Evolutionary conservation across 2,329 filamentous ascomycete genomes (phyloP).

Genomic region (Davidsoniella neocaledoniae): DNA sequence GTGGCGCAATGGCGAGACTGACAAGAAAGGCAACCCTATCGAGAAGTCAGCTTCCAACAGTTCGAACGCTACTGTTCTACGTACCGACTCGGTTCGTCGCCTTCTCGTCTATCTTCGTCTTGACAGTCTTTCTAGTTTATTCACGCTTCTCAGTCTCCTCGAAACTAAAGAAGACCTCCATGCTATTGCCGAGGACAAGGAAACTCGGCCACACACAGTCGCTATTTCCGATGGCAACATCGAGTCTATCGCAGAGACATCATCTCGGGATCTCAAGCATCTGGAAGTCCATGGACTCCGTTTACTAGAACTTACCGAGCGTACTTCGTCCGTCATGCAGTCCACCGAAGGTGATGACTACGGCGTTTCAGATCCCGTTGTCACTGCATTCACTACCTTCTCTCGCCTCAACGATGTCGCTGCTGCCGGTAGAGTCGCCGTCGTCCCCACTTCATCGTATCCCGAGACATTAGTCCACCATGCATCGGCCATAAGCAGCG

Average conservation of each 20-base stretch:
- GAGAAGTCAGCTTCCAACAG: slow-evolving; percentile 20
- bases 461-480: slow-evolving; percentile 59
- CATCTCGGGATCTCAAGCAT: slow-evolving; percentile 21
- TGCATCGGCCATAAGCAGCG: slow-evolving; percentile 51
- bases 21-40: slow-evolving; percentile 47
- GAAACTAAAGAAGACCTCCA: slow-evolving; percentile 19
- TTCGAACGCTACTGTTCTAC: slow-evolving; percentile 12
- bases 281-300: slow-evolving; percentile 72
- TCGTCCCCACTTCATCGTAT: slow-evolving; percentile 63
- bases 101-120: slow-evolving; percentile 69
- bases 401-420: slow-evolving; percentile 70
- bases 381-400: slow-evolving; percentile 83
- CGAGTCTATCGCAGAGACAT: slow-evolving; percentile 1
- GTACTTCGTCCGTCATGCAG: slow-evolving; percentile 89
- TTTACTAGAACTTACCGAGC: slow-evolving; percentile 73
- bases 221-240: not conserved
- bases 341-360: slow-evolving; percentile 68
- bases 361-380: slow-evolving; percentile 48
- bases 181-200: slow-evolving; percentile 13
- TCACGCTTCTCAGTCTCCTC: slow-evolving; percentile 68
- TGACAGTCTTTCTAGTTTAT: slow-evolving; percentile 67
- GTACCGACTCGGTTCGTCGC: slow-evolving; percentile 30
- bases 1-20: slow-evolving; percentile 68
- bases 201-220: not conserved
- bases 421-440: slow-evolving; percentile 63